phyloP scores from a whole-genome alignment of 192 early-diverging fungal genomes.

The Coemansia sp. region DNA sequence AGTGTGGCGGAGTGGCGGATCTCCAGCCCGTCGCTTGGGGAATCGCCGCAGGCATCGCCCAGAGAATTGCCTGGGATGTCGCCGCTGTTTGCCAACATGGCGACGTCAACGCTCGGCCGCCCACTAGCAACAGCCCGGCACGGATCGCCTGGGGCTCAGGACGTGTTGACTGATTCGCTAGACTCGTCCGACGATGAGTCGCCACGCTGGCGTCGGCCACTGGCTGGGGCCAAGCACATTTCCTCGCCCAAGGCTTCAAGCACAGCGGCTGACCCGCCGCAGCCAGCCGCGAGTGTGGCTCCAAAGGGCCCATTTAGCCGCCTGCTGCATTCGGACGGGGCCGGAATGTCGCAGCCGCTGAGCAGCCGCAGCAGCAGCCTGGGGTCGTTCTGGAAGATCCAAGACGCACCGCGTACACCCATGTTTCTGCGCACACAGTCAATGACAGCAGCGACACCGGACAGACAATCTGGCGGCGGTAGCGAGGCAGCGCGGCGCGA shows the following conservation, averaged over 20 bases:
- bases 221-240: not conserved
- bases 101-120: not conserved
- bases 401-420: too few relatives aligned
- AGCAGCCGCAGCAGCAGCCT: constrained; percentile 1
- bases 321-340: not conserved
- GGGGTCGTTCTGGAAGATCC: not conserved
- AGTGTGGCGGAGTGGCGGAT: too few relatives aligned
- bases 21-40: too few relatives aligned
- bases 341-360: too few relatives aligned
- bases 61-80: too few relatives aligned
- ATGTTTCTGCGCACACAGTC: too few relatives aligned
- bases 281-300: constrained; percentile 1
- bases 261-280: not conserved
- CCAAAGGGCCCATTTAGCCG: not conserved
- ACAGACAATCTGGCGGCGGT: not conserved
- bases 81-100: too few relatives aligned
- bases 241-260: not conserved
- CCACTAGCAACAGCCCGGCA: not conserved
- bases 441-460: not conserved
- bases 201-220: too few relatives aligned
- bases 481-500: not conserved
- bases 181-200: constrained; percentile 11
- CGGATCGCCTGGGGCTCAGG: constrained; percentile 12
- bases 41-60: too few relatives aligned
- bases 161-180: constrained; percentile 20